Conservation (phyloP, 208 protist genomes). For the Borovskyia barvae region DNA sequence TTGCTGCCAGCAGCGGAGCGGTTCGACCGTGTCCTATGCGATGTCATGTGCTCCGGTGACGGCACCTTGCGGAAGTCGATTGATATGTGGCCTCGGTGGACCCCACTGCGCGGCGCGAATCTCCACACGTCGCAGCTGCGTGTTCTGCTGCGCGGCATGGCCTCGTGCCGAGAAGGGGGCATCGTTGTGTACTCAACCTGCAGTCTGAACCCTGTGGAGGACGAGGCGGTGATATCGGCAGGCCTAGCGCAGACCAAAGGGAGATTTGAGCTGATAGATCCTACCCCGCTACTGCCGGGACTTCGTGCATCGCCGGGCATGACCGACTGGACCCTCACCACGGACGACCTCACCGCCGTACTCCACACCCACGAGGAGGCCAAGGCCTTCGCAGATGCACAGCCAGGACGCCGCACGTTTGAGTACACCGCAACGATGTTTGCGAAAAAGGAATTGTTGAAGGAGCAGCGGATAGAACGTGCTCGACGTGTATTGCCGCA, state of each 20-base stretch:
- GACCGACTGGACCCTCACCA: conserved; percentile 75
- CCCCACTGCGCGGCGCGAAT: conserved; percentile 66
- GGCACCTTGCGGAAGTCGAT: conserved; percentile 95
- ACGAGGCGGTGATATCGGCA: conserved; percentile 92
- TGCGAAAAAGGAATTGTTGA: conserved; percentile 40
- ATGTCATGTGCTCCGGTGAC: conserved; percentile 95
- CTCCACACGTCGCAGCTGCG: conserved; percentile 85
- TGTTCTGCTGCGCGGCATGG: conserved; percentile 82
- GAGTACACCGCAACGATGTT: conserved; percentile 82
- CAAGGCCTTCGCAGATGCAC: conserved; percentile 34
- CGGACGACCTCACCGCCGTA: conserved; percentile 48
- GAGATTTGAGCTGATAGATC: conserved; percentile 85
- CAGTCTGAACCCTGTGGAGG: conserved; percentile 94
- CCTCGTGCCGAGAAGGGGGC: conserved; percentile 76
- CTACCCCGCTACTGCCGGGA: conserved; percentile 60
- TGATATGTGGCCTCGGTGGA: conserved; percentile 92
- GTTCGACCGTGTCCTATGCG: conserved; percentile 92
- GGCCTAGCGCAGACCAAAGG: conserved; percentile 70
- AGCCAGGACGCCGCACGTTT: conserved; percentile 39
- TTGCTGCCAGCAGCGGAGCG: conserved; percentile 48
- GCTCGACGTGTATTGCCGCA: conserved; percentile 93
- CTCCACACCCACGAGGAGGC: conserved; percentile 65
- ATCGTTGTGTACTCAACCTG: conserved; percentile 96
- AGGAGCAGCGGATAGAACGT: conserved; percentile 71
- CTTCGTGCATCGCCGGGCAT: conserved; percentile 76